Evolutionary conservation across 129 eudicot genomes (phyloP), one percentile per base, ranked within the genome.

Genomic region (Tagetes erecta): DNA sequence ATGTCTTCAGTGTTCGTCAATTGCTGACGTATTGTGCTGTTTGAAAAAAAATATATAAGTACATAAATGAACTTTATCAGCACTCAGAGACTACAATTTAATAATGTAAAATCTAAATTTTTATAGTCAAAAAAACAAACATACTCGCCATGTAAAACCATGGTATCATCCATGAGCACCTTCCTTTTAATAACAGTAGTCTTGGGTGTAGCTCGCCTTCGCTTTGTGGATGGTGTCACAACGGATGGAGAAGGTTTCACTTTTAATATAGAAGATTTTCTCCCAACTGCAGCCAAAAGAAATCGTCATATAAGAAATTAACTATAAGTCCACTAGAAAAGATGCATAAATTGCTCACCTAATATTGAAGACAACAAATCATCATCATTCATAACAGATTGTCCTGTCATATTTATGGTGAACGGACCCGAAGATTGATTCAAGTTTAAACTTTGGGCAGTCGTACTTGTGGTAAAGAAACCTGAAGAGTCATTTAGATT

Each of bases 121-220:
- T 2, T 64, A 64, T 6, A 20, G 40, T 3, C 67, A 30, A 2
- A 53, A n/a, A 35, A 66, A 12, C 36, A 13, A 70, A 93, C 98
- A 82, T 90, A 93, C 98, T 93, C 98, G 87, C 98, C 98, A 67
- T 90, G 97, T 85, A 93, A 83, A 80, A 93, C 97, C 95, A 84
- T 93, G 67, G 81, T 74, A 66, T 93, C 97, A 71, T 93, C 98
- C 86, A 90, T 79, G 13, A 93, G 87, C 72, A 90, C 92, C 88
- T 93, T 93, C 80, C 98, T 80, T 80, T 93, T 93, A 14, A 75
- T 73, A 63, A 87, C 44, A 59, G 76, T 64, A 45, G 45, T 79
- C 31, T 92, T 87, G 10, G 86, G 84, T 27, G 88, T 83, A 51
- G 86, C 79, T 45, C 89, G 87, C 38, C 76, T 74, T 39, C 98